These are phyloP conservation scores for Trichoderma koningiopsis DNA, from an alignment of 2,329 filamentous ascomycete species.

Conservation along the genomic window DNA sequence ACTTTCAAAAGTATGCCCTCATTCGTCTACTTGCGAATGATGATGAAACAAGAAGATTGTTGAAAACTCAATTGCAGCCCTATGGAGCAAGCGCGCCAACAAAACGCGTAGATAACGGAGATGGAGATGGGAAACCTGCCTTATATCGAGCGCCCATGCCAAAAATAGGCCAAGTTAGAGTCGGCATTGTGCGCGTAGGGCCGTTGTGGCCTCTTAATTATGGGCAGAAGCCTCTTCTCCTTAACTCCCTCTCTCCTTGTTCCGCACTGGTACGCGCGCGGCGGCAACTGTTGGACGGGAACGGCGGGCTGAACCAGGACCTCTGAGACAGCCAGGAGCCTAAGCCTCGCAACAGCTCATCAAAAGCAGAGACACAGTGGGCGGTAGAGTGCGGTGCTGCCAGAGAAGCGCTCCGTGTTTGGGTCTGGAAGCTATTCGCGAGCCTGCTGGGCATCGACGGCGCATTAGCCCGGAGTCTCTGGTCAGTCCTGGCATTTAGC, in stretches of 20 bases:
- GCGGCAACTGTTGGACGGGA: slow-evolving; percentile 6
- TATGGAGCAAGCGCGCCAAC: background rate
- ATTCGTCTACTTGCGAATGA: background rate
- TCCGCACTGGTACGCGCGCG: slow-evolving; percentile 21
- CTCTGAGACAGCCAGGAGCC: slow-evolving; percentile 8
- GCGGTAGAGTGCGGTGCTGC: slow-evolving; percentile 5
- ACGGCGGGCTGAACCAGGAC: background rate
- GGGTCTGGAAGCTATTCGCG: slow-evolving; percentile 13
- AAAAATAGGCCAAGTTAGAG: slow-evolving; percentile 9
- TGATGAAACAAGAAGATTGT: background rate
- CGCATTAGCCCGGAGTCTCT: slow-evolving; percentile 1
- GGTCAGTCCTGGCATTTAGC: background rate
- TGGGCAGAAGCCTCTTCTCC: background rate
- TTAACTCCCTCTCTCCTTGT: background rate
- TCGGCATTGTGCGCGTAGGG: background rate
- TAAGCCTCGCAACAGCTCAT: slow-evolving; percentile 15
- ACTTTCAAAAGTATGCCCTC: background rate
- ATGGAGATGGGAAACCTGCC: slow-evolving; percentile 13
- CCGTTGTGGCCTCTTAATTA: background rate
- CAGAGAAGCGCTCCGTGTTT: slow-evolving; percentile 5
- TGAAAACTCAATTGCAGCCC: slow-evolving; percentile 6
- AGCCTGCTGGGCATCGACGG: background rate
- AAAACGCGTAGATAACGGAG: background rate
- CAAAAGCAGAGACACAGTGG: slow-evolving; percentile 12
- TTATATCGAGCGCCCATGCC: slow-evolving; percentile 12